Conservation (phyloP, 2,329 filamentous ascomycete species). For the Pseudopithomyces maydicus region DNA sequence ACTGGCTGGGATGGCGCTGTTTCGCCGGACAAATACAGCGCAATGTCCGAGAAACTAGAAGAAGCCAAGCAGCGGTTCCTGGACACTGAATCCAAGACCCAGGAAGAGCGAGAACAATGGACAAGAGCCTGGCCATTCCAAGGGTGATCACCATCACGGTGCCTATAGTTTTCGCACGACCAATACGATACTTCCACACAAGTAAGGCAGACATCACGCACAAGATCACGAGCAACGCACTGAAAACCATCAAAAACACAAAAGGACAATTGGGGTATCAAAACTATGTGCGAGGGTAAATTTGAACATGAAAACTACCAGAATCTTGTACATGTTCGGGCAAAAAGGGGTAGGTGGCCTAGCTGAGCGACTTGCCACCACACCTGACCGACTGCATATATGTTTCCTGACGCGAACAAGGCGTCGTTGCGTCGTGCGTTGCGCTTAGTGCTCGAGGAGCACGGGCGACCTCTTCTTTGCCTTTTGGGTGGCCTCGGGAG, state of each 20-base stretch:
- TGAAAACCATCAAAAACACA: background rate
- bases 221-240: no score
- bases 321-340: background rate
- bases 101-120: conserved; percentile 24
- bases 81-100: conserved; percentile 19
- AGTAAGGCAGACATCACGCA: no score
- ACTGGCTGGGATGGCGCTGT: conserved; percentile 31
- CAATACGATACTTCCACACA: no score
- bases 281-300: background rate
- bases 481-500: background rate
- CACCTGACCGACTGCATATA: background rate
- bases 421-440: background rate
- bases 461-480: background rate
- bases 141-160: no score
- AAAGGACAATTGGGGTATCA: conserved; percentile 1
- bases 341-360: background rate
- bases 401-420: background rate
- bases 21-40: conserved; percentile 23
- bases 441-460: background rate
- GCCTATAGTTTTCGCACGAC: no score
- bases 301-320: conserved; percentile 1
- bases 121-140: no score
- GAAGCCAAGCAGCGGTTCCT: conserved; percentile 25
- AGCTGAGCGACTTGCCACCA: background rate
- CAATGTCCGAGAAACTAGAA: conserved; percentile 24